These are phyloP conservation scores for Logfia minima DNA, from an alignment of 129 eudicot species.

Conservation along the genomic window DNA sequence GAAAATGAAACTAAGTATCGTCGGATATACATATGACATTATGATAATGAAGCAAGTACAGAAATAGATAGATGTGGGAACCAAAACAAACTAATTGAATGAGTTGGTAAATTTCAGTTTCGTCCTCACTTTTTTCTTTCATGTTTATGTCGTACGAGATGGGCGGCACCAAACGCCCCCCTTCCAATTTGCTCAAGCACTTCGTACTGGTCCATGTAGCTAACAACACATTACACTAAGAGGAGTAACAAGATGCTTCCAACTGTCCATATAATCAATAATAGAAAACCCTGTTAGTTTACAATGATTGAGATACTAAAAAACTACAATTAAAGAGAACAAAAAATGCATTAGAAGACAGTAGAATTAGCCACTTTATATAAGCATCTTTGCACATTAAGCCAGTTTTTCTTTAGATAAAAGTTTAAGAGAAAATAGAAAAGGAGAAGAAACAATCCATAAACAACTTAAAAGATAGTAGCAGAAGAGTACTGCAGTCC, in stretches of 20 bases:
- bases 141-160: slow-evolving; percentile 87
- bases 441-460: slow-evolving; percentile 17
- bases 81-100: slow-evolving; percentile 8
- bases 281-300: slow-evolving; percentile 14
- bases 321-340: neutral
- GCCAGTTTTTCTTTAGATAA: neutral
- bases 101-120: neutral
- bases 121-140: slow-evolving; percentile 89
- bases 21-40: slow-evolving; percentile 15
- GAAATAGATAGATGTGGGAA: neutral
- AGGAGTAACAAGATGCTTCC: slow-evolving; percentile 12
- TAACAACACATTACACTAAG: slow-evolving; percentile 30
- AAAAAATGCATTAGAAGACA: slow-evolving; percentile 13
- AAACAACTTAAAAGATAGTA: slow-evolving; percentile 11
- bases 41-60: slow-evolving; percentile 17
- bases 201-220: slow-evolving; percentile 85
- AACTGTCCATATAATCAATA: slow-evolving; percentile 28
- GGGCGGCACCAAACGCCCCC: slow-evolving; percentile 96
- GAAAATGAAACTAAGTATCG: slow-evolving; percentile 26
- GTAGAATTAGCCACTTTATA: slow-evolving; percentile 19
- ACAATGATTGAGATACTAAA: slow-evolving; percentile 1
- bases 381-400: slow-evolving; percentile 16
- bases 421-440: neutral
- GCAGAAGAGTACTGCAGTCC: neutral
- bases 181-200: slow-evolving; percentile 92